A percentile compares a stretch with the other conserved stretches of the same genome.
These are phyloP conservation scores for Eutrema yunnanense DNA, from an alignment of 345 rosid species.

Conservation along the genomic window DNA sequence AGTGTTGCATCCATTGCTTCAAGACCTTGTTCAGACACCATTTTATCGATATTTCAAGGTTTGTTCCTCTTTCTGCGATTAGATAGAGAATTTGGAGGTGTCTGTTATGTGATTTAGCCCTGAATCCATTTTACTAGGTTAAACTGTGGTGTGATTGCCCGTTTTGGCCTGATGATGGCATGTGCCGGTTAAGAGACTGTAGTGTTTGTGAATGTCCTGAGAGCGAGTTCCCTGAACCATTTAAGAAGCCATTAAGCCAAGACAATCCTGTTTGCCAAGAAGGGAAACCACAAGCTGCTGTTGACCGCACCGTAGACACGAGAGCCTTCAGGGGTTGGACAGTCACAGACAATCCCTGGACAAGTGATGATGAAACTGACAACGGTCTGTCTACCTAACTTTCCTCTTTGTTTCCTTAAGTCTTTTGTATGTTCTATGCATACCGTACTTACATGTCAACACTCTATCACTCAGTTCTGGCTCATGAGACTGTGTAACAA, in stretches of 20 bases:
- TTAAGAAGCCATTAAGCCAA: constrained; percentile 59
- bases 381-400: constrained; percentile 46
- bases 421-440: neutral
- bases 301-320: constrained; percentile 76
- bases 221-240: constrained; percentile 74
- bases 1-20: constrained; percentile 71
- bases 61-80: neutral
- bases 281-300: constrained; percentile 86
- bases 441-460: constrained; percentile 1
- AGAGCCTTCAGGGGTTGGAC: constrained; percentile 84
- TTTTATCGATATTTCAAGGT: constrained; percentile 95
- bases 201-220: constrained; percentile 98
- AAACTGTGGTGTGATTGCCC: constrained; percentile 98
- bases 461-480: neutral
- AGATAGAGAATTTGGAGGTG: neutral
- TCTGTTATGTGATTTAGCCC: neutral
- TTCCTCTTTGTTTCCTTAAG: neutral
- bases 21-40: constrained; percentile 71
- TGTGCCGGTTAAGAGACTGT: constrained; percentile 92
- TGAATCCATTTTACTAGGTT: constrained; percentile 41
- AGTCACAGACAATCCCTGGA: constrained; percentile 93
- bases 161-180: constrained; percentile 95
- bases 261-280: constrained; percentile 82
- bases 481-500: neutral
- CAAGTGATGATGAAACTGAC: constrained; percentile 90